Evolutionary conservation across 225 moss, liverwort and hornwort genomes (phyloP).

Genomic region (Anthoceros angustus): DNA sequence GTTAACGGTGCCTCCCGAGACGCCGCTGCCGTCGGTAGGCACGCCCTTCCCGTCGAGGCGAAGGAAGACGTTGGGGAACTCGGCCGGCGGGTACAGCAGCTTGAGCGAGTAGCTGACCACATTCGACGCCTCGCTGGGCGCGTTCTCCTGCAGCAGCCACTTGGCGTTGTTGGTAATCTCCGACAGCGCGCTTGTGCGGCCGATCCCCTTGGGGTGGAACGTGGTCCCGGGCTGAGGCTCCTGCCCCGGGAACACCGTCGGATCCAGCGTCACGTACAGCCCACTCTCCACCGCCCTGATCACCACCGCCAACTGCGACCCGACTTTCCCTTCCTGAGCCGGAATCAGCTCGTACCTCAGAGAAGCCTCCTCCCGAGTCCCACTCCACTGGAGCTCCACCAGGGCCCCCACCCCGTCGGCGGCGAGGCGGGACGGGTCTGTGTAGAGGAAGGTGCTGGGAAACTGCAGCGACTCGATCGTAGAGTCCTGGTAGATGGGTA

Average conservation of each 20-base stretch:
- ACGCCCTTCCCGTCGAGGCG: constrained; percentile 4
- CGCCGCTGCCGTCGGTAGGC: not conserved
- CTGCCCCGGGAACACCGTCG: constrained; percentile 1
- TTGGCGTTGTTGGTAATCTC: not conserved
- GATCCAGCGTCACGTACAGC: constrained; percentile 1
- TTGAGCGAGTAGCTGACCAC: not conserved
- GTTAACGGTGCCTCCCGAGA: not conserved
- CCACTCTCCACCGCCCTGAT: not conserved
- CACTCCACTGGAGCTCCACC: not conserved
- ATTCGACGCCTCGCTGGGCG: not conserved
- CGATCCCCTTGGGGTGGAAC: not conserved
- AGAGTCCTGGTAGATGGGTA: not conserved
- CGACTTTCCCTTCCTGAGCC: not conserved
- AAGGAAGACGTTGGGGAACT: not conserved
- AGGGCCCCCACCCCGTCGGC: not conserved
- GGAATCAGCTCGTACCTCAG: not conserved
- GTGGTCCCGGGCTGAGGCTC: not conserved
- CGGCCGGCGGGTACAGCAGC: not conserved
- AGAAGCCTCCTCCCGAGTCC: not conserved
- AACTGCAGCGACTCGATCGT: not conserved
- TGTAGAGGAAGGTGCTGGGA: not conserved
- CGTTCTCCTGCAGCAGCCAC: not conserved
- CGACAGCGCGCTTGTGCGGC: not conserved
- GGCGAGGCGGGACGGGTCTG: not conserved
- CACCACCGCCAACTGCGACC: not conserved